Evolutionary conservation across 139 green algal species (phyloP).

Genomic region (Chlorella sp.): DNA sequence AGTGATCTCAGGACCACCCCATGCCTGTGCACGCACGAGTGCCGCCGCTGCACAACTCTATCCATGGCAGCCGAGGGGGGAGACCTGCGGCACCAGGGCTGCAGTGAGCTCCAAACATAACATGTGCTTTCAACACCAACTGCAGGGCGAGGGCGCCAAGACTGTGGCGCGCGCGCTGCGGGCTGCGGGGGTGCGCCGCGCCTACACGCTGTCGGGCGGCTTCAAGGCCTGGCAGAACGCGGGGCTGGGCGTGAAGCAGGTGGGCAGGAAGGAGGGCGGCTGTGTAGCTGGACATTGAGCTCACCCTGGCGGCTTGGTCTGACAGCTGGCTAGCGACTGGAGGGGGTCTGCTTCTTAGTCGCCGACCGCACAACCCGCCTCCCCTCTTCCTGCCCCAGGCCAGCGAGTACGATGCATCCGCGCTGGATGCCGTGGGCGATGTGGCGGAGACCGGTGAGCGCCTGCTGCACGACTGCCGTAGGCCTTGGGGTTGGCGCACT

Average conservation of each 20-base stretch:
- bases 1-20: no score
- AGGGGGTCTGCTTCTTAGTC: no score
- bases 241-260: slow-evolving; percentile 42
- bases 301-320: no score
- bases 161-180: slow-evolving; percentile 36
- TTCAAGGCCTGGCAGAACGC: slow-evolving; percentile 54
- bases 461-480: background rate
- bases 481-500: no score
- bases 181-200: slow-evolving; percentile 26
- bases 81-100: background rate
- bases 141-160: slow-evolving; percentile 41
- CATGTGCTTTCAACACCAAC: background rate
- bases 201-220: slow-evolving; percentile 48
- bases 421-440: slow-evolving; percentile 53
- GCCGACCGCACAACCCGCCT: no score
- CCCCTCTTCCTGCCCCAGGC: background rate
- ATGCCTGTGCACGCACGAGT: background rate
- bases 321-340: no score
- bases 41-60: background rate
- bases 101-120: no score
- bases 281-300: no score
- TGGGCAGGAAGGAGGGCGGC: background rate
- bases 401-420: slow-evolving; percentile 37
- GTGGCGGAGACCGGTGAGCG: slow-evolving; percentile 41
- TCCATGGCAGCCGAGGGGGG: background rate